phyloP scores from a whole-genome alignment of 2,329 filamentous ascomycete genomes.

The Pseudogymnoascus sp. region DNA sequence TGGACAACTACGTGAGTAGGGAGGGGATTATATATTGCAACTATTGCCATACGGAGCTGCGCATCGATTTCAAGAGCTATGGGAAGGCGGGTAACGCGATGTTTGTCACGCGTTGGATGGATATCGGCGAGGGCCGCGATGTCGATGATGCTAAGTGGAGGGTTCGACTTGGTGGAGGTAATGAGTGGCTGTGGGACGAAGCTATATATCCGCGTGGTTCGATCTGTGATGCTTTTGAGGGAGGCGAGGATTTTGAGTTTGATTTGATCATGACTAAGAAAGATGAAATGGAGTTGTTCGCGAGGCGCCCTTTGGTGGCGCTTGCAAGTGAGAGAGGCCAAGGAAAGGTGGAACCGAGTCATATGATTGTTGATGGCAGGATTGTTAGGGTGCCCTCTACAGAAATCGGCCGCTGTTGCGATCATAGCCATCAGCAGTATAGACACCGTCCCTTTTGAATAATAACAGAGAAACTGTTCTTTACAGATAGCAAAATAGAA shows the following conservation, averaged over 20 bases:
- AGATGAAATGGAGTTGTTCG: conserved; percentile 12
- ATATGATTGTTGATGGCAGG: too few species aligned
- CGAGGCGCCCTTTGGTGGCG: conserved; percentile 8
- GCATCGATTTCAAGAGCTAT: conserved; percentile 16
- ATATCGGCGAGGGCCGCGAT: conserved; percentile 14
- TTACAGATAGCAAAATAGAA: background rate
- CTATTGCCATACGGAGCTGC: conserved; percentile 14
- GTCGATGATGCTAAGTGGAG: conserved; percentile 11
- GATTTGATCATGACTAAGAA: conserved; percentile 14
- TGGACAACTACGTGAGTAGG: conserved; percentile 12
- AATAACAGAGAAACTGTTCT: background rate
- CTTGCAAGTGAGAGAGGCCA: background rate
- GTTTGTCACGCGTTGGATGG: conserved; percentile 17
- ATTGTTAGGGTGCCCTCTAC: too few species aligned
- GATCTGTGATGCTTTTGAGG: conserved; percentile 16
- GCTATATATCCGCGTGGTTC: conserved; percentile 12
- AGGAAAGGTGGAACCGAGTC: too few species aligned
- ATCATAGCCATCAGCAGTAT: background rate
- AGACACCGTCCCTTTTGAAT: too few species aligned
- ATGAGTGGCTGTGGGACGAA: background rate
- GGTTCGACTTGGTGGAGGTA: background rate
- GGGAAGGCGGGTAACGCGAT: conserved; percentile 13
- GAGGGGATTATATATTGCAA: conserved; percentile 14
- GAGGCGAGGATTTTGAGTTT: conserved; percentile 12
- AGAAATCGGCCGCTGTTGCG: background rate